These are phyloP conservation scores for Geotrichum aggregatum DNA, from an alignment of 1,139 yeast species.

Conservation along the genomic window DNA sequence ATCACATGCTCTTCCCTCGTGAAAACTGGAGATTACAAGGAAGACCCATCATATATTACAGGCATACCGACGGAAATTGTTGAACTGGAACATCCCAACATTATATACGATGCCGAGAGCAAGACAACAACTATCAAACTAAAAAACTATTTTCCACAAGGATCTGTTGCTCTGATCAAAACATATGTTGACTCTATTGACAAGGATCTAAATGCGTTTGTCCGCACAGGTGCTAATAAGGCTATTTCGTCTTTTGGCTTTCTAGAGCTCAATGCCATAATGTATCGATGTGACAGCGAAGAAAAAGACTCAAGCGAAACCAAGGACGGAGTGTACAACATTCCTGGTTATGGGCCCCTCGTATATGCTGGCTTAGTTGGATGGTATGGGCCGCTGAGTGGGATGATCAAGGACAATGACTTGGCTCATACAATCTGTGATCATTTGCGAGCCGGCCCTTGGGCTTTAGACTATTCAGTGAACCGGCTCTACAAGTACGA, in stretches of 20 bases:
- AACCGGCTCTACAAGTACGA: constrained; percentile 58
- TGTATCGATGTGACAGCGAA: constrained; percentile 80
- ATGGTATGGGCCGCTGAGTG: constrained; percentile 69
- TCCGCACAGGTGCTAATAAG: constrained; percentile 68
- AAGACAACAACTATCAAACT: constrained; percentile 49
- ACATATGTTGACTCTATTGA: constrained; percentile 60
- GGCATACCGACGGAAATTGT: constrained; percentile 65
- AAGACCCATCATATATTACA: constrained; percentile 39
- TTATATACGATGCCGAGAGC: constrained; percentile 44
- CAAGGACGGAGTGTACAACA: constrained; percentile 60
- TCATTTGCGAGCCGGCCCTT: constrained; percentile 74
- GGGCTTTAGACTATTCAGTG: constrained; percentile 83
- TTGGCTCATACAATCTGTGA: constrained; percentile 79
- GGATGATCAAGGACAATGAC: constrained; percentile 63
- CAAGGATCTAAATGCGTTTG: constrained; percentile 56
- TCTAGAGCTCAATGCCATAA: constrained; percentile 66
- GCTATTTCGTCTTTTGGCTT: constrained; percentile 62
- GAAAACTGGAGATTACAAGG: constrained; percentile 45
- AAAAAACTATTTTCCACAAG: constrained; percentile 70
- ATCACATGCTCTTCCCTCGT: constrained; percentile 54
- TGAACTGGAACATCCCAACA: constrained; percentile 49
- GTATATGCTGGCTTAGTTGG: constrained; percentile 92
- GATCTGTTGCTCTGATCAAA: constrained; percentile 79
- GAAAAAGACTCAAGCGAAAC: constrained; percentile 83
- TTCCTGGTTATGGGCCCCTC: constrained; percentile 70